Percentiles rank a stretch among this genome's conserved stretches.
These are phyloP conservation scores for Tetrastigma voinierianum DNA, from an alignment of 164 flowering plant genomes.

Conservation along the genomic window DNA sequence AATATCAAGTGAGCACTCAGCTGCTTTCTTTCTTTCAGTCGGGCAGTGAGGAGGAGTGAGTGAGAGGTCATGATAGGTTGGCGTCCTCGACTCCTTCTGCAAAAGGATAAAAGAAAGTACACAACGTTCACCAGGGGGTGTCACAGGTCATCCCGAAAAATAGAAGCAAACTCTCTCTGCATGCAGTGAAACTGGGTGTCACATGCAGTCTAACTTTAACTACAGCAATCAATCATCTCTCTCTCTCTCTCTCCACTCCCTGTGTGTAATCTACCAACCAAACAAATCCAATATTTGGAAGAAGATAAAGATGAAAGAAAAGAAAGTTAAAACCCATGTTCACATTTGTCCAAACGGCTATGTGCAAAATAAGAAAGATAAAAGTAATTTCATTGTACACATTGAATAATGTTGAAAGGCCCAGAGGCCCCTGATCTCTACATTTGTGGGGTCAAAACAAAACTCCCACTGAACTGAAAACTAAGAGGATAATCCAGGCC, in stretches of 20 bases:
- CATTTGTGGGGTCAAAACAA: constrained; percentile 14
- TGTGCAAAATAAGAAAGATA: constrained; percentile 4
- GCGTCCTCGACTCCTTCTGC: constrained; percentile 17
- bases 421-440: constrained; percentile 15
- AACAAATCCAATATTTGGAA: background rate
- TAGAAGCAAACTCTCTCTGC: background rate
- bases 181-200: background rate
- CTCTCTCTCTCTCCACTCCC: background rate
- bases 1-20: constrained; percentile 13
- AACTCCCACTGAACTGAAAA: constrained; percentile 20
- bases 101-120: constrained; percentile 17
- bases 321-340: background rate
- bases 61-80: constrained; percentile 1
- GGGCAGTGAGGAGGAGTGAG: constrained; percentile 15
- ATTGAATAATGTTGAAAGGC: constrained; percentile 10
- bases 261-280: background rate
- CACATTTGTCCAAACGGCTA: too few relatives aligned
- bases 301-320: background rate
- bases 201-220: too few relatives aligned
- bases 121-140: background rate
- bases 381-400: constrained; percentile 18
- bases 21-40: constrained; percentile 18
- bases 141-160: constrained; percentile 2
- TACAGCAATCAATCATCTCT: background rate
- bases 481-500: constrained; percentile 14